Base-by-base conservation (phyloP, 1,284 basidiomycete species). In the Sanghuangporus sanghuang region DNA sequence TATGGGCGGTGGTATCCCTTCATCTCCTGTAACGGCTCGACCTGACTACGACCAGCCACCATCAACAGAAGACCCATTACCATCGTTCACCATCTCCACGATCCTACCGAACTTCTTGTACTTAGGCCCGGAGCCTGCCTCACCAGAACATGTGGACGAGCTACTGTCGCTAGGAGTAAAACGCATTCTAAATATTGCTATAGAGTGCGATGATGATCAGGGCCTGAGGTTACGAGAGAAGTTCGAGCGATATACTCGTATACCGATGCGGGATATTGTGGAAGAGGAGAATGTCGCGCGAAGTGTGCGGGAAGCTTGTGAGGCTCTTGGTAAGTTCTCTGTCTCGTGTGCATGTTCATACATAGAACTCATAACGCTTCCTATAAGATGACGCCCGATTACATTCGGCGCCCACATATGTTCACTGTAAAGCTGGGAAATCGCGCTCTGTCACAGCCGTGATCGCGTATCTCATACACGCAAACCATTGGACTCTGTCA, bases 401-500 rank as follows among this genome's bases (percentile, higher is more conserved):
- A 61, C 93, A 95, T 69, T 92, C 89, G 0, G 82, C 92, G 21
- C 90, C 95, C 1, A 92, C 91, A 1, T 98, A 97, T 70, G 95
- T 98, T 12, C 96, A 98, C 75, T 98, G 96, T 78, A 95, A 94
- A 77, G 96, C 93, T 1, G 96, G 96, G 36, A 98, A 96, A 78
- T 95, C 93, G 1, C 89, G 96, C 16, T 95, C 92, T 0, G 96
- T 98, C n/a, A 97, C 94, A 0, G 92, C 95, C 8, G 95, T 98
- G 46, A 93, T 99, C 78, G 96, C 94, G 1, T 98, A 97, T 74
- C 87, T 99, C 58, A 98, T 99, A 68, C 95, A 97, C 70, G 92
- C 95, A 5, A 94, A 97, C 71, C 93, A 95, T 69, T 98, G 96
- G 96, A 90, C 94, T 7, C 83, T 98, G 57, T 90, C 92, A 36